Evolutionary conservation across 108 stramenopile species (phyloP).

Genomic region (Cyclotella cryptica): DNA sequence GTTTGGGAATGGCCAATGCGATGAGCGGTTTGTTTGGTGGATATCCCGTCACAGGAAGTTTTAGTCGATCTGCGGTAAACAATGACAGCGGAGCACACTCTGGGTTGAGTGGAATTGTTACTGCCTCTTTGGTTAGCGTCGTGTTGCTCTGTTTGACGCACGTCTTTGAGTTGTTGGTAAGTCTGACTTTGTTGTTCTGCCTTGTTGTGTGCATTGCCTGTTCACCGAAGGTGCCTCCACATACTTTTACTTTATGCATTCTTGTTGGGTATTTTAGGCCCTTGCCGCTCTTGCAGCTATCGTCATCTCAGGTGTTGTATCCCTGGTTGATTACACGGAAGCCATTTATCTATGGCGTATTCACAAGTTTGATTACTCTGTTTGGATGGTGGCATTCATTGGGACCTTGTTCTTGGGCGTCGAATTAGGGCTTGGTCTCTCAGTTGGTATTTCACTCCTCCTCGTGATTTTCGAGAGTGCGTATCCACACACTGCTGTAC

Average conservation of each 20-base stretch:
- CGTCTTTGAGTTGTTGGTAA: slow-evolving; percentile 74
- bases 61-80: slow-evolving; percentile 82
- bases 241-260: not conserved
- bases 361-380: slow-evolving; percentile 68
- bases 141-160: slow-evolving; percentile 78
- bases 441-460: slow-evolving; percentile 63
- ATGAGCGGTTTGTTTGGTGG: slow-evolving; percentile 65
- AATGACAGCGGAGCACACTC: slow-evolving; percentile 73
- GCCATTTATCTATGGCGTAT: slow-evolving; percentile 70
- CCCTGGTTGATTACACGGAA: slow-evolving; percentile 67
- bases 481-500: slow-evolving; percentile 68
- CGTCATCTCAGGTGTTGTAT: slow-evolving; percentile 76
- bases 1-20: slow-evolving; percentile 79
- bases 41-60: slow-evolving; percentile 78
- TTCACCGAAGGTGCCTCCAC: no score
- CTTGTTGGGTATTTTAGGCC: slow-evolving; percentile 15
- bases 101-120: slow-evolving; percentile 68
- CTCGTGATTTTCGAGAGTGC: slow-evolving; percentile 69
- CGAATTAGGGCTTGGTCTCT: slow-evolving; percentile 70
- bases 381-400: slow-evolving; percentile 67
- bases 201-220: not conserved
- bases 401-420: slow-evolving; percentile 73
- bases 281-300: slow-evolving; percentile 63
- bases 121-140: slow-evolving; percentile 67
- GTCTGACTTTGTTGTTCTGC: not conserved